Conservation (phyloP, 2,329 filamentous ascomycete genomes). For the Phaeoacremonium minimum region DNA sequence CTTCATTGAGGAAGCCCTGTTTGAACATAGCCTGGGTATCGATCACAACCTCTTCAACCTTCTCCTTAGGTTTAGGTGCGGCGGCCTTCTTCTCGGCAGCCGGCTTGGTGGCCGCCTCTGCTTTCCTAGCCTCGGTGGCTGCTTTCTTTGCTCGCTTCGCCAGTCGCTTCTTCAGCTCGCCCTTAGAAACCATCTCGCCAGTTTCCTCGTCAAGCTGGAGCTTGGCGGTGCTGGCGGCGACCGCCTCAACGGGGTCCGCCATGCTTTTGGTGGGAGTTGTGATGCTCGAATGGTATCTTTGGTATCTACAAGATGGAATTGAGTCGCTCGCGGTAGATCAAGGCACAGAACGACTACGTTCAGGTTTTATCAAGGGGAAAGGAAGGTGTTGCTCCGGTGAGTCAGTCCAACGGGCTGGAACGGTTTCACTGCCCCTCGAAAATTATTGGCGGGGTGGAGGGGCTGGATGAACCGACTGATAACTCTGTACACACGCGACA, state of each 20-base stretch:
- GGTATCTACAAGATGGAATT: too few species aligned
- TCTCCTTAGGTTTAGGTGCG: conserved; percentile 35
- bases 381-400: too few species aligned
- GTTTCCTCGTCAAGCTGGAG: conserved; percentile 35
- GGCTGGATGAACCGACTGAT: too few species aligned
- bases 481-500: too few species aligned
- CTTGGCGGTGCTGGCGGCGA: conserved; percentile 22
- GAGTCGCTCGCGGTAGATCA: too few species aligned
- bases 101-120: conserved; percentile 5
- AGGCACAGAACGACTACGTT: too few species aligned
- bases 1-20: conserved; percentile 68
- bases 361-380: too few species aligned
- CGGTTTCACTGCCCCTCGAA: too few species aligned
- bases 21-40: conserved; percentile 72
- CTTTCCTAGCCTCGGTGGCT: conserved; percentile 16
- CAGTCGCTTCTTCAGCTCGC: conserved; percentile 32
- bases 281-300: too few species aligned
- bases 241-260: conserved; percentile 26
- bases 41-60: conserved; percentile 32
- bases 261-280: conserved; percentile 11
- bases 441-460: too few species aligned
- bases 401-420: too few species aligned
- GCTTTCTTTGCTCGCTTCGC: conserved; percentile 23
- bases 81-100: conserved; percentile 16
- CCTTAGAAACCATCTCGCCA: conserved; percentile 35